These are phyloP conservation scores for Moesziomyces parantarcticus DNA, from an alignment of 1,284 basidiomycete genomes.

Conservation along the genomic window DNA sequence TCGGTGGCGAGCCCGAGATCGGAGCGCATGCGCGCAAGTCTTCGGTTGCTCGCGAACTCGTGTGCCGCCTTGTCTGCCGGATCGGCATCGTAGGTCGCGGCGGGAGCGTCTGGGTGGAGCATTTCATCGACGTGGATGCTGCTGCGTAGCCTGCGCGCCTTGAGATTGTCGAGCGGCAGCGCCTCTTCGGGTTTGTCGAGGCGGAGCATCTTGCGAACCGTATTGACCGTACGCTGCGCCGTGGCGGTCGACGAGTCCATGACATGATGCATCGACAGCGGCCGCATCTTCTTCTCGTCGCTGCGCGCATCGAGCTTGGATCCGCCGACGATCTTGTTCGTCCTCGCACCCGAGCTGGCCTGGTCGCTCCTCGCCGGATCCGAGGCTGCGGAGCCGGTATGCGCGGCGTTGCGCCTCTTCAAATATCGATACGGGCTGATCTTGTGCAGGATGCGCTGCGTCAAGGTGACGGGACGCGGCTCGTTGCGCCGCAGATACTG, in stretches of 20 bases:
- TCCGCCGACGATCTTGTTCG: slow-evolving; percentile 52
- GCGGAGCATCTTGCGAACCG: slow-evolving; percentile 53
- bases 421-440: slow-evolving; percentile 91
- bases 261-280: slow-evolving; percentile 31
- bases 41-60: slow-evolving; percentile 75
- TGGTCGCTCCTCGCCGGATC: slow-evolving; percentile 23
- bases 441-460: slow-evolving; percentile 72
- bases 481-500: slow-evolving; percentile 71
- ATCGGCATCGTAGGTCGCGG: slow-evolving; percentile 34
- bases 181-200: slow-evolving; percentile 74
- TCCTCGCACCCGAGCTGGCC: slow-evolving; percentile 8
- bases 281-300: slow-evolving; percentile 20
- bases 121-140: slow-evolving; percentile 53
- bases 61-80: slow-evolving; percentile 61
- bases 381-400: slow-evolving; percentile 16
- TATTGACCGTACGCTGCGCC: slow-evolving; percentile 42
- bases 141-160: slow-evolving; percentile 48
- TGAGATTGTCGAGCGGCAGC: slow-evolving; percentile 73
- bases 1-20: slow-evolving; percentile 58
- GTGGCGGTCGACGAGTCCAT: slow-evolving; percentile 30
- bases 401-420: slow-evolving; percentile 70
- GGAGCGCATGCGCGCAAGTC: slow-evolving; percentile 70
- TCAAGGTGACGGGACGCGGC: slow-evolving; percentile 51
- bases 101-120: slow-evolving; percentile 13
- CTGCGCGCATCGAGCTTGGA: slow-evolving; percentile 11